Evolutionary conservation across 129 eudicot species (phyloP).

Genomic region (Helianthus tuberosus): DNA sequence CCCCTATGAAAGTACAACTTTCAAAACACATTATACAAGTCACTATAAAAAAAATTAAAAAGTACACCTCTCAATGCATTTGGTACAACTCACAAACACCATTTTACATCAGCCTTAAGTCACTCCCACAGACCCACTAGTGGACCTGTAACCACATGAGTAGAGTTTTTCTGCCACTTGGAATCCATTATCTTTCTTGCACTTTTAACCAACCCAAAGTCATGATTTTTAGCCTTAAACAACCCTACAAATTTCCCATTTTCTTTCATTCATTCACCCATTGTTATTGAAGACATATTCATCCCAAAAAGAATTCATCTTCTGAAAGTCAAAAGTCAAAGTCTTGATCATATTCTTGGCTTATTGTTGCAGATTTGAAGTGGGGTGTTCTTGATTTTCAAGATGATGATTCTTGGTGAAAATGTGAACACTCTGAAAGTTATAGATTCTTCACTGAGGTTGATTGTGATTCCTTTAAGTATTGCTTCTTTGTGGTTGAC

Average conservation of each 20-base stretch:
- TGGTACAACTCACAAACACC: slow-evolving; percentile 20
- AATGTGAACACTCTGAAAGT: slow-evolving; percentile 46
- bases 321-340: slow-evolving; percentile 23
- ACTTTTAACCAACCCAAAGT: slow-evolving; percentile 37
- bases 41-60: not conserved
- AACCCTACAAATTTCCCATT: slow-evolving; percentile 23
- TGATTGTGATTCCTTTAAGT: slow-evolving; percentile 71
- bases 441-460: slow-evolving; percentile 72
- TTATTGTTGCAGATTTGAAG: slow-evolving; percentile 23
- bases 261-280: slow-evolving; percentile 11
- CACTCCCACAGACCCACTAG: slow-evolving; percentile 18
- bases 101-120: slow-evolving; percentile 27
- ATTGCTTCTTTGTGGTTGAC: slow-evolving; percentile 77
- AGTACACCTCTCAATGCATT: slow-evolving; percentile 16
- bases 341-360: slow-evolving; percentile 3
- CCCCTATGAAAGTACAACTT: not conserved
- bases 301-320: not conserved
- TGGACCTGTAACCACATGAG: slow-evolving; percentile 23
- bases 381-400: slow-evolving; percentile 15
- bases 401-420: slow-evolving; percentile 54
- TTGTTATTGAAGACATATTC: slow-evolving; percentile 11
- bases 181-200: slow-evolving; percentile 38
- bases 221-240: slow-evolving; percentile 20
- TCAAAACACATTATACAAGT: slow-evolving; percentile 3
- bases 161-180: slow-evolving; percentile 31